Evolutionary conservation across 2,329 filamentous ascomycete genomes (phyloP).

Genomic region (Colletotrichum lini): DNA sequence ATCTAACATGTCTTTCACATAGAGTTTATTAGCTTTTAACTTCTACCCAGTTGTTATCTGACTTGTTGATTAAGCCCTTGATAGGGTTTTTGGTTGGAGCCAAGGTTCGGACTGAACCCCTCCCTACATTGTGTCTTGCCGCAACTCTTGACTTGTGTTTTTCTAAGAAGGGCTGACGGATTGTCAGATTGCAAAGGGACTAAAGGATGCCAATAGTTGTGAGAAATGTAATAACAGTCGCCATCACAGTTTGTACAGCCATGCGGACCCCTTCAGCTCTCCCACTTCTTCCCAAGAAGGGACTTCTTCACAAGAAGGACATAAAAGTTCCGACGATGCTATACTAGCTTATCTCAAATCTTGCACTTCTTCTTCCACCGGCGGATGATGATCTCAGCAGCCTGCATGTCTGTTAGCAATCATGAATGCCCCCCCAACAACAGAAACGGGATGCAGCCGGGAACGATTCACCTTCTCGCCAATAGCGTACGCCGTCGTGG

Average conservation of each 20-base stretch:
- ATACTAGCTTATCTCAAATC: neutral
- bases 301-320: no score
- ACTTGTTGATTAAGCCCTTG: no score
- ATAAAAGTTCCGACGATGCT: neutral
- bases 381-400: conserved; percentile 6
- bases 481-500: conserved; percentile 62
- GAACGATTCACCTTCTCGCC: conserved; percentile 58
- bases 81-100: no score
- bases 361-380: neutral
- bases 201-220: no score
- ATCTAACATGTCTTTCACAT: no score
- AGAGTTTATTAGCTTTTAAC: no score
- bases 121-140: neutral
- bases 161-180: neutral
- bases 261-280: neutral
- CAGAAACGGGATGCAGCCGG: neutral
- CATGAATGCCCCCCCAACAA: no score
- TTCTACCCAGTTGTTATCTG: no score
- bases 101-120: neutral
- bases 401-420: neutral
- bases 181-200: neutral
- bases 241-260: neutral
- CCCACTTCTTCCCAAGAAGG: no score
- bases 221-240: no score
- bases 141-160: neutral